Percentiles rank a stretch among this genome's conserved stretches.
phyloP scores from a whole-genome alignment of 768 basidiomycete genomes.

The Hericium erinaceus region DNA sequence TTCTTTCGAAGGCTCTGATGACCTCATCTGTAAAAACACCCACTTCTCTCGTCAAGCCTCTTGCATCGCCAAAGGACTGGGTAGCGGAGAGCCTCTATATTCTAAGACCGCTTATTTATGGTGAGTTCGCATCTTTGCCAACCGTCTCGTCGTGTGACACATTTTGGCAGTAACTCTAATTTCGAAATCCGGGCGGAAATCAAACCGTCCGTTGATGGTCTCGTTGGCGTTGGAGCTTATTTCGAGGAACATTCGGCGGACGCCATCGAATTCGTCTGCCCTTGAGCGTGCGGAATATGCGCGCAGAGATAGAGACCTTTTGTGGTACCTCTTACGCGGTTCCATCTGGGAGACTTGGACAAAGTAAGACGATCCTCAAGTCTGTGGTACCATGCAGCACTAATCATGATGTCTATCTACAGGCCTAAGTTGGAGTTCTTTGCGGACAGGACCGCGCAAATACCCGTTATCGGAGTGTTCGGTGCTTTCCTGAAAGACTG shows the following conservation, averaged over 20 bases:
- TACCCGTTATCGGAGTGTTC: constrained; percentile 59
- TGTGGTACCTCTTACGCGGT: constrained; percentile 81
- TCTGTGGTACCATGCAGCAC: background rate
- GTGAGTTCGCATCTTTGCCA: constrained; percentile 27
- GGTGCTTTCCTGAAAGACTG: constrained; percentile 71
- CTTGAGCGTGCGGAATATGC: constrained; percentile 77
- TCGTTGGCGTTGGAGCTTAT: constrained; percentile 63
- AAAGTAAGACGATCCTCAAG: constrained; percentile 30
- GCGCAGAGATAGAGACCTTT: constrained; percentile 68
- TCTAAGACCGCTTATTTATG: constrained; percentile 68
- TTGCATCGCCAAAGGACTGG: constrained; percentile 66
- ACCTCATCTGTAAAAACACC: constrained; percentile 66
- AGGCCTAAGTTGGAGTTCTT: constrained; percentile 71
- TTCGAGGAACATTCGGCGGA: constrained; percentile 65
- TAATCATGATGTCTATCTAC: background rate
- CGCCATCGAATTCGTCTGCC: constrained; percentile 47
- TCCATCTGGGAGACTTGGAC: constrained; percentile 80
- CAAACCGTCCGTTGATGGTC: constrained; percentile 55
- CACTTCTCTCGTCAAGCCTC: constrained; percentile 49
- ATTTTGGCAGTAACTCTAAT: constrained; percentile 25
- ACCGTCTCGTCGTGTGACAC: background rate
- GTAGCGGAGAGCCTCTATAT: constrained; percentile 63
- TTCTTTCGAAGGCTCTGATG: constrained; percentile 74
- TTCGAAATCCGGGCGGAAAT: constrained; percentile 29
- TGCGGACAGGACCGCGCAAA: constrained; percentile 41